Evolutionary conservation across 257 asterid species (phyloP).

Genomic region (Solanum okadae): DNA sequence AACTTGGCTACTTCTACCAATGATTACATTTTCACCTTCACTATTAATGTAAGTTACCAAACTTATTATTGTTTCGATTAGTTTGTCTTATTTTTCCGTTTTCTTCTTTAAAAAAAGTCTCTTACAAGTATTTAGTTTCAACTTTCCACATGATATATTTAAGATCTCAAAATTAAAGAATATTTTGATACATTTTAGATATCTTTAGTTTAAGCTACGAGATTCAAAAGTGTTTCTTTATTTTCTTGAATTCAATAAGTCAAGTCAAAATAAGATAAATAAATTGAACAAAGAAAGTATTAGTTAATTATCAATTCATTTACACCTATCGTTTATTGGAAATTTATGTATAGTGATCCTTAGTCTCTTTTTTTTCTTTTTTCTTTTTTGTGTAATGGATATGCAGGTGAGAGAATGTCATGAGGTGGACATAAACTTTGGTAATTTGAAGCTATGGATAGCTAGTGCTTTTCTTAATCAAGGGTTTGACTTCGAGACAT

Average conservation of each 20-base stretch:
- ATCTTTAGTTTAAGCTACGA: background rate
- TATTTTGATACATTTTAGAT: background rate
- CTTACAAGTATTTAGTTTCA: background rate
- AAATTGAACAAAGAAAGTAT: background rate
- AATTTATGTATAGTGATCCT: background rate
- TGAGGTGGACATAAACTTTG: conserved; percentile 35
- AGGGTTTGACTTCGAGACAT: conserved; percentile 56
- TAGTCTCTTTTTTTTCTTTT: background rate
- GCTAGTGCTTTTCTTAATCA: conserved; percentile 43
- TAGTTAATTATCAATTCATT: background rate
- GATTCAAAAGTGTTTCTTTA: background rate
- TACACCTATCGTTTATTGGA: background rate
- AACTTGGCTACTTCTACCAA: conserved; percentile 36
- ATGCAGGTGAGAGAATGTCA: conserved; percentile 36
- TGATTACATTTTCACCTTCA: conserved; percentile 53
- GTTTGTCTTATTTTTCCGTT: too few relatives aligned
- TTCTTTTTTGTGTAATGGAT: background rate
- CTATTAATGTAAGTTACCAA: conserved; percentile 37
- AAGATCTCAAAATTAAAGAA: background rate
- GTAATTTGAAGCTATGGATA: conserved; percentile 58
- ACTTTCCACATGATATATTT: background rate
- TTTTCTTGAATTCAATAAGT: background rate
- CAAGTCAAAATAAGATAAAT: background rate
- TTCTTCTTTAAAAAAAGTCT: too few relatives aligned
- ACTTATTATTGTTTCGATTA: background rate